Evolutionary conservation across 768 basidiomycete genomes (phyloP), one percentile per base, ranked within the genome.

Genomic region (Russula griseocarnosa): DNA sequence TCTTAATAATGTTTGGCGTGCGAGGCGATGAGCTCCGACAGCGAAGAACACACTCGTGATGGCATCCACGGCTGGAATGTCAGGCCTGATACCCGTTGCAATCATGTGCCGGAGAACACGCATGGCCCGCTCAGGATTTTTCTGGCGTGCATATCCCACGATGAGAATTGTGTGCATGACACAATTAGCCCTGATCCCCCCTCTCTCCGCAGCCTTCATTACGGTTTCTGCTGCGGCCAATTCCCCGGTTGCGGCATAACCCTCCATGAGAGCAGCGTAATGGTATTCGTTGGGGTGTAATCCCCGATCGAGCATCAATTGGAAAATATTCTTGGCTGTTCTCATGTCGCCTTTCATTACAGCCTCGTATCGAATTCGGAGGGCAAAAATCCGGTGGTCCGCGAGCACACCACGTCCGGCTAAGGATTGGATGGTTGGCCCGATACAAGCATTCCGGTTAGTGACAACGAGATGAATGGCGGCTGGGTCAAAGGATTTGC

Each of bases 131-230:
- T 76, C 74, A 6, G 87, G 82, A 36, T 83, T 74, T 16, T 82
- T 81, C 57, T 79, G 78, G n/a, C 83, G 82, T 24, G 83, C 87
- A 72, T 86, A 82, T 3, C 88, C 91, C 40, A 79, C 77, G 68
- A 94, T 86, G 65, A 94, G 79, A 65, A 87, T 85, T 28, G 91
- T 92, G 77, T 85, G 89, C 81, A 90, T 83, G 51, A 86, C 81
- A 22, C 83, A 79, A 67, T 86, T 84, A 24, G 86, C 82, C 26
- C 76, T 73, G 63, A 87, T 71, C 28, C 85, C 83, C 5, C 79
- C 77, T 46, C 76, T 73, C 46, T 72, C 69, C 30, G 85, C 82
- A 20, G 82, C 74, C 63, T 74, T 75, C 77, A 94, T 79, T 49
- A 85, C 75, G 56, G 78, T 77, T 61, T 79, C 73, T 28, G 90